Percentiles rank a stretch among this genome's conserved stretches.
phyloP scores from a whole-genome alignment of 345 rosid genomes.

The Acer yangbiense region DNA sequence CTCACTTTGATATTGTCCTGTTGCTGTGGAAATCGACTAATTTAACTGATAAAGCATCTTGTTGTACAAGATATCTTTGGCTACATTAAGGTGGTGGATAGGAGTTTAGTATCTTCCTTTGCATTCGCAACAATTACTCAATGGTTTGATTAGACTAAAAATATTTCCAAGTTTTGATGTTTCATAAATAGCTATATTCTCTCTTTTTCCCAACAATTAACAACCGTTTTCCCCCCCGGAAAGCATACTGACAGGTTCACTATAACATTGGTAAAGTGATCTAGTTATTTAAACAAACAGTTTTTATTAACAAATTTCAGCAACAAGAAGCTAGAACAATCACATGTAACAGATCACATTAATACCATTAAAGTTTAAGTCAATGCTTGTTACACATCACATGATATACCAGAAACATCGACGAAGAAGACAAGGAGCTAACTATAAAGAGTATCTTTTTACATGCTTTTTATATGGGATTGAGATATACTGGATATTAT shows the following conservation, averaged over 20 bases:
- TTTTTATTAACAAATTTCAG: neutral
- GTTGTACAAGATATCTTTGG: too few relatives aligned
- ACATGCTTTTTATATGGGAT: conserved; percentile 18
- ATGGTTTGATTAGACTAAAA: too few relatives aligned
- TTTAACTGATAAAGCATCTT: too few relatives aligned
- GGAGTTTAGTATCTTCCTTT: too few relatives aligned
- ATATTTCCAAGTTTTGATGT: neutral
- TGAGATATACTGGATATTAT: neutral
- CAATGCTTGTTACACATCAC: neutral
- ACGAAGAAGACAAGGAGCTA: conserved; percentile 10
- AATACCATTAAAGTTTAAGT: neutral
- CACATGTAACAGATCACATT: conserved; percentile 9
- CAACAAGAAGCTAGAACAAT: neutral
- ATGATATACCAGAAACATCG: neutral
- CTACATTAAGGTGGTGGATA: too few relatives aligned
- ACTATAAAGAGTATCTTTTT: neutral
- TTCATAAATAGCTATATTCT: neutral
- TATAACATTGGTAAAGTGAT: neutral
- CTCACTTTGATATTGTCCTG: too few relatives aligned
- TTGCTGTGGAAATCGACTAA: too few relatives aligned
- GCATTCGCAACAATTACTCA: too few relatives aligned
- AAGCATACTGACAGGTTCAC: neutral
- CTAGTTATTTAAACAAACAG: neutral
- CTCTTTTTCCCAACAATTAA: neutral
- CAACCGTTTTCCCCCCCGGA: neutral